Conservation (phyloP, 2,329 filamentous ascomycete genomes). For the Coniosporium tulheliwenetii region DNA sequence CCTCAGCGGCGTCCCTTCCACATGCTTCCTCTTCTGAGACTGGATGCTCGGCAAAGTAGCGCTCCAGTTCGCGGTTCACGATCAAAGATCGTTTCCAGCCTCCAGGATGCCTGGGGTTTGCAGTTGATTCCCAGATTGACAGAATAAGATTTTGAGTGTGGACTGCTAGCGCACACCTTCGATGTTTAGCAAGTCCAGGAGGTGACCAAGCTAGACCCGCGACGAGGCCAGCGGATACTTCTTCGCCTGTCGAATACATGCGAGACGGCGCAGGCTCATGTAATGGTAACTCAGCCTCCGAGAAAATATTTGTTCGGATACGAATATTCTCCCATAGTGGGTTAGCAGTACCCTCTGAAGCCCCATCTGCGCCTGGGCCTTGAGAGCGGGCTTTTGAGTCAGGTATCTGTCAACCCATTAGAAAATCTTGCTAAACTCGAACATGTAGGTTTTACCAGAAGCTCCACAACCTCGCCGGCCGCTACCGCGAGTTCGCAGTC, state of each 20-base stretch:
- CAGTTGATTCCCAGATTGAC: slow-evolving; percentile 38
- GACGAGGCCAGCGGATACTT: slow-evolving; percentile 37
- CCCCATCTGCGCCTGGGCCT: slow-evolving; percentile 10
- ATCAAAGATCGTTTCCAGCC: slow-evolving; percentile 37
- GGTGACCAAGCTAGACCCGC: slow-evolving; percentile 40
- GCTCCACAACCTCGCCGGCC: slow-evolving; percentile 37
- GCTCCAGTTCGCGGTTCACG: slow-evolving; percentile 32
- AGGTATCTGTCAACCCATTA: not conserved
- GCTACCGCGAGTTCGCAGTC: slow-evolving; percentile 43
- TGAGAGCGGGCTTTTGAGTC: slow-evolving; percentile 13
- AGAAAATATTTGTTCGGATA: slow-evolving; percentile 37
- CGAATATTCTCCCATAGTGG: slow-evolving; percentile 16
- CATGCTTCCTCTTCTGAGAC: slow-evolving; percentile 4
- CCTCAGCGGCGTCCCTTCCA: slow-evolving; percentile 4
- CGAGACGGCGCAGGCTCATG: slow-evolving; percentile 29
- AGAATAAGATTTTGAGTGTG: slow-evolving; percentile 40
- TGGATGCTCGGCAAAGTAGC: slow-evolving; percentile 17
- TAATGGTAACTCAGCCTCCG: slow-evolving; percentile 28
- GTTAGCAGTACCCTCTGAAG: slow-evolving; percentile 6
- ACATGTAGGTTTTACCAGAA: slow-evolving; percentile 25
- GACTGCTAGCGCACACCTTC: slow-evolving; percentile 37
- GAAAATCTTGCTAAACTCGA: slow-evolving; percentile 1
- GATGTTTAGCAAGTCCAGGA: slow-evolving; percentile 37
- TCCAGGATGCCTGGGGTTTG: slow-evolving; percentile 20
- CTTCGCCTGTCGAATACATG: slow-evolving; percentile 41